Base-by-base conservation (phyloP, 805 yeast genomes). In the Tetrapisispora phaffii region DNA sequence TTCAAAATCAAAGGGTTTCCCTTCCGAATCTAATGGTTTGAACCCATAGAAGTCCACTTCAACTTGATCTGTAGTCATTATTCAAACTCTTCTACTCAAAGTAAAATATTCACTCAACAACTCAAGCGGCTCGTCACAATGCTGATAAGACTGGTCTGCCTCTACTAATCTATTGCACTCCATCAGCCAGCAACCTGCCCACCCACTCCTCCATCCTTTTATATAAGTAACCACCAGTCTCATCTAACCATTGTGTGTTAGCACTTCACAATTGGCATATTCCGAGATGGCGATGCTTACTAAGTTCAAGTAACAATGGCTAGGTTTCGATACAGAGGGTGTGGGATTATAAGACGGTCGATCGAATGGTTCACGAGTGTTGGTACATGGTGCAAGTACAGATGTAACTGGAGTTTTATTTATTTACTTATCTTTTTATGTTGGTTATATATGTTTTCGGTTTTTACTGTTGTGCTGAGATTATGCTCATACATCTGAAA, bases 401-500 rank as follows among this genome's bases (percentile, higher is more conserved):
- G n/a, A 15, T 29, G 35, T 31, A n/a, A 15, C 8, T n/a, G n/a
- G 21, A 22, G 12, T 19, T 3, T 9, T 21, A 7, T 37, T 17
- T 31, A 7, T 21, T n/a, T 7, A 4, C n/a, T n/a, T n/a, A n/a
- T n/a, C n/a, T n/a, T n/a, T n/a, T n/a, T n/a, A n/a, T n/a, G n/a
- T n/a, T n/a, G 3, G 2, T 12, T 39, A n/a, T 12, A 29, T 31
- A 39, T 28, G n/a, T 39, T 8, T 4, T 22, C 15, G 10, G 10
- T 36, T 22, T 7, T 16, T 42, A 39, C 24, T 43, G 41, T 32
- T 41, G 44, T 20, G 20, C 82, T 45, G 81, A 73, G 23, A 85
- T 77, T 19, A 87, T 89, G 49, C 96, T 86, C 79, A 90, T 79
- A 62, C 96, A 88, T 65, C 83, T 87, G 75, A 88, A 93, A 57